Conservation (phyloP, 2,329 filamentous ascomycete genomes). For the Diaporthe ilicicola region DNA sequence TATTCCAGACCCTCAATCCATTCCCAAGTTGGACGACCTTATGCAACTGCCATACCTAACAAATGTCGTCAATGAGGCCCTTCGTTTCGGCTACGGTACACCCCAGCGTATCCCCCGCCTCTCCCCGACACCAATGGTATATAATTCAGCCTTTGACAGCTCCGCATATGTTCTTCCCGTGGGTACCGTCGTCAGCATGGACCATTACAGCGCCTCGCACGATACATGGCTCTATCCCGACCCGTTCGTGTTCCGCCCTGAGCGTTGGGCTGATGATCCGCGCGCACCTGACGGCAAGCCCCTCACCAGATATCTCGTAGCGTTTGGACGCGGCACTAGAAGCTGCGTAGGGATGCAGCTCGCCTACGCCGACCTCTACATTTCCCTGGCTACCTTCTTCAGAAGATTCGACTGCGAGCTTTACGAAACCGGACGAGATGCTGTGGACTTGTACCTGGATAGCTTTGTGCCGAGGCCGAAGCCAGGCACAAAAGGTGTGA, state of each 20-base stretch:
- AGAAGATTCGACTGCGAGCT: not conserved
- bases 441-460: constrained; percentile 1
- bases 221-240: not conserved
- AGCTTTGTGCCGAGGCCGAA: not conserved
- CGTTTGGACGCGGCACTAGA: not conserved
- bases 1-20: not conserved
- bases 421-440: not conserved
- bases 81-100: not conserved
- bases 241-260: not conserved
- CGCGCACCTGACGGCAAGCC: not conserved
- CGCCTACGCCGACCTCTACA: constrained; percentile 7
- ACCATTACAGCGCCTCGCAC: not conserved
- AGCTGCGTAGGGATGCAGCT: not conserved
- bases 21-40: not conserved
- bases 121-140: no score
- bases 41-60: constrained; percentile 10
- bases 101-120: not conserved
- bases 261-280: not conserved
- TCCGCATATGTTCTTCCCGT: not conserved
- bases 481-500: not conserved
- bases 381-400: constrained; percentile 13
- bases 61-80: not conserved
- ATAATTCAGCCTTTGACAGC: no score
- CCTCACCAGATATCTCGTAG: not conserved
- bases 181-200: not conserved